A percentile compares a stretch with the other conserved stretches of the same genome.
These are phyloP conservation scores for Stephanodiscus triporus DNA, from an alignment of 108 stramenopile genomes.

Conservation along the genomic window DNA sequence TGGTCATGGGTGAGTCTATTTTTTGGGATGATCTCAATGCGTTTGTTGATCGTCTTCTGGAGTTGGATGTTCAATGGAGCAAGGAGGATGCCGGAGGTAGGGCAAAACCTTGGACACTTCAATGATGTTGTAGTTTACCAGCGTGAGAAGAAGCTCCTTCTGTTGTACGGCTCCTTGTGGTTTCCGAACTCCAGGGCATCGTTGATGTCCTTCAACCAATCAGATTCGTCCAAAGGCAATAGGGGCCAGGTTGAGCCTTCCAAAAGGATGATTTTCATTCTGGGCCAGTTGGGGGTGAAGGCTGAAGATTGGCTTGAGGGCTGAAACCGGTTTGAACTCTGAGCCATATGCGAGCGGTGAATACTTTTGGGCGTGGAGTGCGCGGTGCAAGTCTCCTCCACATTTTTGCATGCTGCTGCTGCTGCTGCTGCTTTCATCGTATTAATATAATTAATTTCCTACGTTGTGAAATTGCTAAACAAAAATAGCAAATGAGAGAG, in stretches of 20 bases:
- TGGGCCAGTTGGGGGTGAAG: conserved; percentile 11
- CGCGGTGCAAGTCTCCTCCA: no score
- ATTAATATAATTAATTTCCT: no score
- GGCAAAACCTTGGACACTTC: conserved; percentile 17
- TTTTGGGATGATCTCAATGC: conserved; percentile 4
- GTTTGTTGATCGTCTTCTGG: conserved; percentile 19
- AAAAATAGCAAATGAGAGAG: no score
- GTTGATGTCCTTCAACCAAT: not conserved
- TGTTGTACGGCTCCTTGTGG: no score
- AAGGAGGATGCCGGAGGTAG: not conserved
- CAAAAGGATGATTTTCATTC: not conserved
- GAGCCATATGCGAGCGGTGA: conserved; percentile 16
- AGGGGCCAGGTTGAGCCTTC: conserved; percentile 12
- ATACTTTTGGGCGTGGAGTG: not conserved
- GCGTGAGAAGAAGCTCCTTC: no score
- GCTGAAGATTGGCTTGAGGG: conserved; percentile 6
- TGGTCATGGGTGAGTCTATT: conserved; percentile 29
- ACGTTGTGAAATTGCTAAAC: no score
- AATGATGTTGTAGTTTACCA: conserved; percentile 19
- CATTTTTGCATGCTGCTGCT: no score
- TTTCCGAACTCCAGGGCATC: no score
- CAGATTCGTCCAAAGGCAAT: not conserved
- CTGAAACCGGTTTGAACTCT: not conserved
- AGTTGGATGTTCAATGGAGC: conserved; percentile 16
- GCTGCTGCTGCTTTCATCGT: no score